Base-by-base conservation (phyloP, 1,284 basidiomycete genomes). In the Ustilago hordei region DNA sequence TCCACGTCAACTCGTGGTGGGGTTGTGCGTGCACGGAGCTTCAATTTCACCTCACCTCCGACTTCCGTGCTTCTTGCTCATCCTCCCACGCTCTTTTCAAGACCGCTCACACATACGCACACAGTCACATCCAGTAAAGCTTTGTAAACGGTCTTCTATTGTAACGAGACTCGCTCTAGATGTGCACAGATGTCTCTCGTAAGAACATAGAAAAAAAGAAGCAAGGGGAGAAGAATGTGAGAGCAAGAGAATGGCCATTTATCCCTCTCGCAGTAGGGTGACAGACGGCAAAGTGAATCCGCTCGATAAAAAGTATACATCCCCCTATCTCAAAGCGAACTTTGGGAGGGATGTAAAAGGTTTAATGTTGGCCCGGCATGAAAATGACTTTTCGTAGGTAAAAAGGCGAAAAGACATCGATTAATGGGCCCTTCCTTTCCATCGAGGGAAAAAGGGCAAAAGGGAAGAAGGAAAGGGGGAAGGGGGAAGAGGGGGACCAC, bases 341-440 rank as follows among this genome's bases (percentile, higher is more conserved):
- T 41, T 54, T 41, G 38, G 41, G 38, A 60, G 15, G 23, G 28
- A 28, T 45, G n/a, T n/a, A 8, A 7, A 8, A 7, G 55, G 59
- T 45, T 76, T 60, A 38, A 65, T 82, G 19, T 82, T 28, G 66
- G 79, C 79, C 79, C 81, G 75, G 76, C 81, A 82, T 82, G 81
- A 82, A 82, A 78, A 75, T 79, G 72, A 64, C 38, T 68, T 60
- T 64, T 64, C 66, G 79, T 75, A 70, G 45, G 65, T 47, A 35
- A 17, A 15, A 13, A 45, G 17, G 55, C 65, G 39, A 71, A 68
- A 61, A 72, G 60, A 59, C 73, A 78, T 76, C 67, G 81, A 82
- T 82, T 82, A 82, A 81, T 76, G 79, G 79, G 79, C 79, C 69
- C 39, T 43, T 43, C 15, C 35, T 31, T 13, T 17, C 11, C 32